Conservation (phyloP, 805 yeast species). For the Millerozyma acaciae region DNA sequence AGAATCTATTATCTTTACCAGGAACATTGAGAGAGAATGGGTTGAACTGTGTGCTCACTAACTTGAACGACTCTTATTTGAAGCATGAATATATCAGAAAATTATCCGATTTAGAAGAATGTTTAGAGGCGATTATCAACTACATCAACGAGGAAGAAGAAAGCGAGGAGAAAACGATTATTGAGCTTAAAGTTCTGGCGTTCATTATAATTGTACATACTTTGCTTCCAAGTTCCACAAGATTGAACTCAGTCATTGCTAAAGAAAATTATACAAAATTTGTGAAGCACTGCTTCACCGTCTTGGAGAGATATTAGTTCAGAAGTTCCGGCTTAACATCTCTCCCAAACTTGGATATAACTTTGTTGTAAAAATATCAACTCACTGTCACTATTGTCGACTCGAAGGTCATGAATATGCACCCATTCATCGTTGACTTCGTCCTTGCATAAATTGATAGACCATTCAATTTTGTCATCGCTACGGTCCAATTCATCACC, state of each 20-base stretch:
- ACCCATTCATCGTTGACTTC: constrained; percentile 47
- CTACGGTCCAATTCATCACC: constrained; percentile 14
- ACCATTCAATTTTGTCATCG: constrained; percentile 40
- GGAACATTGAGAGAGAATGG: not conserved
- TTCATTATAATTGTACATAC: constrained; percentile 16
- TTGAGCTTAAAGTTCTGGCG: constrained; percentile 16
- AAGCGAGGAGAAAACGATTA: constrained; percentile 4
- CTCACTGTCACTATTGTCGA: constrained; percentile 49
- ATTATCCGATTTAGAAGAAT: constrained; percentile 9
- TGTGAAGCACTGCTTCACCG: constrained; percentile 5
- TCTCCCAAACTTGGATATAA: constrained; percentile 67
- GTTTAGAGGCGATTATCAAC: constrained; percentile 10
- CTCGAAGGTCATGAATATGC: constrained; percentile 51
- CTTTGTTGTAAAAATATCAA: constrained; percentile 59
- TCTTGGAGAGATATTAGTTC: constrained; percentile 4
- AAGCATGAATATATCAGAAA: constrained; percentile 4
- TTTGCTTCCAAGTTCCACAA: constrained; percentile 16
- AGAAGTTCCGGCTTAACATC: constrained; percentile 5
- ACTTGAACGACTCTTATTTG: not conserved
- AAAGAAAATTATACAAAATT: constrained; percentile 4
- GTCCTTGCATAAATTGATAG: constrained; percentile 35
- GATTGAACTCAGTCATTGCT: constrained; percentile 11
- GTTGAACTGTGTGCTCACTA: not conserved
- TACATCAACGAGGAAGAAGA: constrained; percentile 5
- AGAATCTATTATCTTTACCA: not conserved